phyloP scores from a whole-genome alignment of 257 asterid species.

The Paraleonurus japonicus region DNA sequence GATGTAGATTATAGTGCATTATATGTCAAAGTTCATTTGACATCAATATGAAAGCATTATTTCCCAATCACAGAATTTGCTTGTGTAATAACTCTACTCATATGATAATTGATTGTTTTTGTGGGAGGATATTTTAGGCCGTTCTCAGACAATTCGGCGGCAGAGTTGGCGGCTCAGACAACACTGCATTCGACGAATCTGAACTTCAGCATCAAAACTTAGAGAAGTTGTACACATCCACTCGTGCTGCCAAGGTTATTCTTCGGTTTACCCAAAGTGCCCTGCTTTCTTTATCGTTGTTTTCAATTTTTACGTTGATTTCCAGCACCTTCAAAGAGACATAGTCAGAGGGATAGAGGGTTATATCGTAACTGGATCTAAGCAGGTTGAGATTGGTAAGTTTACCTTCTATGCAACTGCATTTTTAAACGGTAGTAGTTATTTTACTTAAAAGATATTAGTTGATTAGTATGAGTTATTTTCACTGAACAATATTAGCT shows the following conservation, averaged over 20 bases:
- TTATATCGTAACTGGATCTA: conserved; percentile 61
- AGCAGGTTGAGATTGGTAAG: conserved; percentile 77
- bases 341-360: conserved; percentile 75
- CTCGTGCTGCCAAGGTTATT: conserved; percentile 78
- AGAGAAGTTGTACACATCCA: conserved; percentile 65
- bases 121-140: conserved; percentile 39
- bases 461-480: too few relatives aligned
- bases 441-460: too few relatives aligned
- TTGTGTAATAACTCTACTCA: background rate
- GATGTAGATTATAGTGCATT: background rate
- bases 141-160: conserved; percentile 61
- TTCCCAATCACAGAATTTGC: background rate
- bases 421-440: background rate
- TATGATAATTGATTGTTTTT: conserved; percentile 8
- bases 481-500: background rate
- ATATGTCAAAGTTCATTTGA: background rate
- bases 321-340: conserved; percentile 76
- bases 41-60: background rate
- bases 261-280: conserved; percentile 3
- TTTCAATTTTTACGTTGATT: conserved; percentile 2
- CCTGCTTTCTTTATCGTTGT: background rate
- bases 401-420: background rate
- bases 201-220: conserved; percentile 55
- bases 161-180: conserved; percentile 58
- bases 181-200: conserved; percentile 41